These are phyloP conservation scores for Yarrowia galli DNA, from an alignment of 1,139 yeast genomes.

Conservation along the genomic window DNA sequence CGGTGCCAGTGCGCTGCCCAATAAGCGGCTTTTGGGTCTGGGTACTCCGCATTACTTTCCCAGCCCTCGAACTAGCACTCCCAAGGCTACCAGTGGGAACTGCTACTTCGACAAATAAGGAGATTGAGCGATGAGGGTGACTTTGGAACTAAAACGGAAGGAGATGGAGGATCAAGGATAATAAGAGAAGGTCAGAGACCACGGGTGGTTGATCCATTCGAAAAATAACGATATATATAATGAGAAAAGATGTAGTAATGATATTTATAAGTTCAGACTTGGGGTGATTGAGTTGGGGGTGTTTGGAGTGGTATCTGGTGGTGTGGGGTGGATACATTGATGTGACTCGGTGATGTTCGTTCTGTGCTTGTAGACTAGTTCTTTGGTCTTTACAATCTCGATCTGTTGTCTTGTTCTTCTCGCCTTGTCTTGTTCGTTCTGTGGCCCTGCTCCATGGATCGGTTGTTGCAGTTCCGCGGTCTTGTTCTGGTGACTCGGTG, in stretches of 20 bases:
- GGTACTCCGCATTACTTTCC: conserved; percentile 36
- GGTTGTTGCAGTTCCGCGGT: no score
- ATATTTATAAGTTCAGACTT: conserved; percentile 15
- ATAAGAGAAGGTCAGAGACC: conserved; percentile 20
- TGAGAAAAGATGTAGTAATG: conserved; percentile 30
- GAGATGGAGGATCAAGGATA: not conserved
- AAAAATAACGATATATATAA: conserved; percentile 25
- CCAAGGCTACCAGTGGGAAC: conserved; percentile 5
- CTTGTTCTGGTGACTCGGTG: not conserved
- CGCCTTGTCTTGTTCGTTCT: no score
- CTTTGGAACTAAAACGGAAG: not conserved
- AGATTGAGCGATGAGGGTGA: no score
- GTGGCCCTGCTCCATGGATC: no score
- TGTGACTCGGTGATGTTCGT: no score
- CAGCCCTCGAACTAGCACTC: conserved; percentile 26
- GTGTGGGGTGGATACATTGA: no score
- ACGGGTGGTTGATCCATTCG: conserved; percentile 31
- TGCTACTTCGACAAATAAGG: conserved; percentile 17
- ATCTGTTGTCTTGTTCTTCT: no score
- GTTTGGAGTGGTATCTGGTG: not conserved
- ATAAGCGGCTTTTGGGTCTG: conserved; percentile 35
- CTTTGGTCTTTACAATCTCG: no score
- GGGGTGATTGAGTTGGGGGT: not conserved
- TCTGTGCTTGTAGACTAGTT: no score
- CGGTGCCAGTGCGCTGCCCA: conserved; percentile 25